Percentiles rank a stretch among this genome's conserved stretches.
phyloP scores from a whole-genome alignment of 352 stramenopile genomes.

The Pythium oligandrum region DNA sequence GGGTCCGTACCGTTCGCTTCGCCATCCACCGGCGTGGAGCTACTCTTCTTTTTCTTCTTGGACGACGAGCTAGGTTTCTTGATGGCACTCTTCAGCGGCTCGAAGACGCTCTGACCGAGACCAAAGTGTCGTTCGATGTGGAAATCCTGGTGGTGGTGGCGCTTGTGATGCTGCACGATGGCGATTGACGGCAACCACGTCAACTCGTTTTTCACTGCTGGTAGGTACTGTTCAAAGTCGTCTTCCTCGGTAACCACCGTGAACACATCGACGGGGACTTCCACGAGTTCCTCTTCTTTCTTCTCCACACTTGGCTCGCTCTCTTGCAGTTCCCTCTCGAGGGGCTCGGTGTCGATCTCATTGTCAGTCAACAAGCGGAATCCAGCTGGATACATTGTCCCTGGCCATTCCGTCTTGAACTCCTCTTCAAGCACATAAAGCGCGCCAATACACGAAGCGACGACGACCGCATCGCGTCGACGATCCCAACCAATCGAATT shows the following conservation, averaged over 20 bases:
- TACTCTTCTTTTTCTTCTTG: constrained; percentile 25
- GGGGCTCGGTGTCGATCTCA: constrained; percentile 40
- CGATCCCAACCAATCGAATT: constrained; percentile 58
- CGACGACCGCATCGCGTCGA: constrained; percentile 43
- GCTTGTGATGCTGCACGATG: constrained; percentile 48
- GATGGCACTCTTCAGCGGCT: constrained; percentile 47
- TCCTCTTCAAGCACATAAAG: constrained; percentile 70
- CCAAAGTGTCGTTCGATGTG: constrained; percentile 71
- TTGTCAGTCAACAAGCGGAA: constrained; percentile 83
- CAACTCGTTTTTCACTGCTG: constrained; percentile 22
- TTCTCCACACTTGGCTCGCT: constrained; percentile 16
- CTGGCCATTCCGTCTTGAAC: constrained; percentile 72
- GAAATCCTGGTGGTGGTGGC: constrained; percentile 45
- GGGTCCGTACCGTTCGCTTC: neutral
- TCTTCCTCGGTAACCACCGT: constrained; percentile 14
- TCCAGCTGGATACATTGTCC: constrained; percentile 78
- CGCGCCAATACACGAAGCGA: constrained; percentile 57
- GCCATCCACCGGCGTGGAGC: neutral
- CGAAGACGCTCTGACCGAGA: constrained; percentile 64
- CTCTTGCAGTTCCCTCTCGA: constrained; percentile 21
- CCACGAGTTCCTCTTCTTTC: constrained; percentile 20
- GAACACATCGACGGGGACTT: constrained; percentile 46
- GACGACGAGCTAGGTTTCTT: constrained; percentile 28
- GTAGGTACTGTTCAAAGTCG: constrained; percentile 17
- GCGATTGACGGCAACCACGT: constrained; percentile 53